These are phyloP conservation scores for Ustilago lituana DNA, from an alignment of 1,284 basidiomycete species.

Conservation along the genomic window DNA sequence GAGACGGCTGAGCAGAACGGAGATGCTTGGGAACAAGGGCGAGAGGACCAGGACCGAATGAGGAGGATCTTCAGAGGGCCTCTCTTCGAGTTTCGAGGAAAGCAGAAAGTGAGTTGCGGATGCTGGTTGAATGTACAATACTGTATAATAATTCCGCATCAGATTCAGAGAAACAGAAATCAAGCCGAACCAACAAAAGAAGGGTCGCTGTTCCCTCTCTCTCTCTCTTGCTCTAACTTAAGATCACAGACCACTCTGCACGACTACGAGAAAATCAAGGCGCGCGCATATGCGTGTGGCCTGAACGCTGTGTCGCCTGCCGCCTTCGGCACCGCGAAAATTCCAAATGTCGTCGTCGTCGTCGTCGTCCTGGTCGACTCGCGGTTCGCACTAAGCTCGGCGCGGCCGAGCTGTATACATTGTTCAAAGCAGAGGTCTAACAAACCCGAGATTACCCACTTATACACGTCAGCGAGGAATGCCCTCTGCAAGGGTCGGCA, in stretches of 20 bases:
- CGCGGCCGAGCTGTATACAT: too few species aligned
- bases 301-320: conserved; percentile 1
- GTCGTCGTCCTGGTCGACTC: too few species aligned
- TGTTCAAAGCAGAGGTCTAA: too few species aligned
- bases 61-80: neutral
- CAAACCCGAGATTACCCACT: too few species aligned
- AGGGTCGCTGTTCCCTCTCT: too few species aligned
- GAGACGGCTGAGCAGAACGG: conserved; percentile 1
- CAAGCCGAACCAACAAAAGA: too few species aligned
- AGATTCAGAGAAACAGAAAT: neutral
- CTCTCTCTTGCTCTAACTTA: neutral
- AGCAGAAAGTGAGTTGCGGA: neutral
- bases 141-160: neutral
- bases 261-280: too few species aligned
- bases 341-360: neutral
- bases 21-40: neutral
- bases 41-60: too few species aligned
- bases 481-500: too few species aligned
- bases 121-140: neutral
- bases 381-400: too few species aligned
- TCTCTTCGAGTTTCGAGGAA: neutral
- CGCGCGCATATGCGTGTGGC: too few species aligned
- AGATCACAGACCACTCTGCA: neutral
- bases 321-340: neutral
- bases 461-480: too few species aligned